Conservation (phyloP, 371 early-diverging fungal genomes). For the Mucor indicus region DNA sequence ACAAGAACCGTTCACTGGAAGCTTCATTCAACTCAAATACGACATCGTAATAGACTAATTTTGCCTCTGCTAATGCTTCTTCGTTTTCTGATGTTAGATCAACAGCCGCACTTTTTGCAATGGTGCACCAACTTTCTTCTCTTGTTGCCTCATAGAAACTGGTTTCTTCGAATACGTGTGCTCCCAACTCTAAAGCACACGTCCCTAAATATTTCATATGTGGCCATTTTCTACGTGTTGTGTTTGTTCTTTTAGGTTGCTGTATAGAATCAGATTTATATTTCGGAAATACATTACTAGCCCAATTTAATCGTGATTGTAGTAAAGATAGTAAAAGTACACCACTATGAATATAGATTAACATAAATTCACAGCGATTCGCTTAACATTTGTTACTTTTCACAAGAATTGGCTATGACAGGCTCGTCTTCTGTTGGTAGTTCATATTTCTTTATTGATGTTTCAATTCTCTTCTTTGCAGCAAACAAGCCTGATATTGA, state of each 20-base stretch:
- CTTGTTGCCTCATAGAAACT: slow-evolving; percentile 40
- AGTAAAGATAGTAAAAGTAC: slow-evolving; percentile 35
- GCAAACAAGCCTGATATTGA: slow-evolving; percentile 12
- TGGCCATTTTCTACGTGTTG: slow-evolving; percentile 40
- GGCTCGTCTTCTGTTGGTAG: slow-evolving; percentile 16
- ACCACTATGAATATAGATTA: slow-evolving; percentile 13
- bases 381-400: too few relatives aligned
- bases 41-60: slow-evolving; percentile 27
- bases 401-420: not conserved
- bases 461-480: slow-evolving; percentile 28
- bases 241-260: slow-evolving; percentile 33
- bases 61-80: not conserved
- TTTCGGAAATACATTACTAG: slow-evolving; percentile 30
- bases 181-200: slow-evolving; percentile 34
- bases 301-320: slow-evolving; percentile 47
- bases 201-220: slow-evolving; percentile 35
- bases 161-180: slow-evolving; percentile 39
- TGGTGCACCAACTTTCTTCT: slow-evolving; percentile 20
- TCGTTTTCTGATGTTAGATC: not conserved
- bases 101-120: slow-evolving; percentile 2
- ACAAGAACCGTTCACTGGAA: slow-evolving; percentile 39
- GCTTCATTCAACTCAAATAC: slow-evolving; percentile 45
- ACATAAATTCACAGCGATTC: not conserved
- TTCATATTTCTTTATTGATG: slow-evolving; percentile 13
- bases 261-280: slow-evolving; percentile 35